Percentiles rank a stretch among this genome's conserved stretches.
phyloP scores from a whole-genome alignment of 1,139 yeast genomes.

The Citeromyces hawaiiensis region DNA sequence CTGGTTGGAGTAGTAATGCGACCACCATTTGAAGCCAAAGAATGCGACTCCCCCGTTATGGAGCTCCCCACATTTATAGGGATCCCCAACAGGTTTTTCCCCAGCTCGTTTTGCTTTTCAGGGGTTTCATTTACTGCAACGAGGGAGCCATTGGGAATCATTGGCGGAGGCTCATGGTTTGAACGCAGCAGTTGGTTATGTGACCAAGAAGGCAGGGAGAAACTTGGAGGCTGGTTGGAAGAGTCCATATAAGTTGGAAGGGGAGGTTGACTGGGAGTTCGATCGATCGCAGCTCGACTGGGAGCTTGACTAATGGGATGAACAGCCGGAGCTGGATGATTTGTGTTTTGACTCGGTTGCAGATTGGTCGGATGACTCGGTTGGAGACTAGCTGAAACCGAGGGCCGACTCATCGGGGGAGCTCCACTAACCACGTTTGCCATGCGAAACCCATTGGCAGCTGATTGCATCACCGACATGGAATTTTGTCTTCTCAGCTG shows the following conservation, averaged over 20 bases:
- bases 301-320: too few relatives aligned
- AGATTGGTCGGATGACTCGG: too few relatives aligned
- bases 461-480: background rate
- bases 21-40: background rate
- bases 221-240: background rate
- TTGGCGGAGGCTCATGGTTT: background rate
- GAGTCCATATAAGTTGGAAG: too few relatives aligned
- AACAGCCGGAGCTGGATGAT: too few relatives aligned
- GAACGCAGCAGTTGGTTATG: background rate
- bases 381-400: too few relatives aligned
- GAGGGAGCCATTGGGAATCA: background rate
- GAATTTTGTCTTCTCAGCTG: background rate
- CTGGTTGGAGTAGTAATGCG: background rate
- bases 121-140: background rate
- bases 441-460: background rate
- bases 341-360: too few relatives aligned
- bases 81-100: conserved; percentile 1
- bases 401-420: background rate
- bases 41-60: background rate
- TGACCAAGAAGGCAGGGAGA: conserved; percentile 1
- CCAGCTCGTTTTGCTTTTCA: background rate
- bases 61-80: background rate
- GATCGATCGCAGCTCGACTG: too few relatives aligned
- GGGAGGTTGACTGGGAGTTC: too few relatives aligned
- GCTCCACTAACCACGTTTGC: background rate